A percentile compares a stretch with the other conserved stretches of the same genome.
Conservation (phyloP, 257 asterid species). For the Lavandula angustifolia region DNA sequence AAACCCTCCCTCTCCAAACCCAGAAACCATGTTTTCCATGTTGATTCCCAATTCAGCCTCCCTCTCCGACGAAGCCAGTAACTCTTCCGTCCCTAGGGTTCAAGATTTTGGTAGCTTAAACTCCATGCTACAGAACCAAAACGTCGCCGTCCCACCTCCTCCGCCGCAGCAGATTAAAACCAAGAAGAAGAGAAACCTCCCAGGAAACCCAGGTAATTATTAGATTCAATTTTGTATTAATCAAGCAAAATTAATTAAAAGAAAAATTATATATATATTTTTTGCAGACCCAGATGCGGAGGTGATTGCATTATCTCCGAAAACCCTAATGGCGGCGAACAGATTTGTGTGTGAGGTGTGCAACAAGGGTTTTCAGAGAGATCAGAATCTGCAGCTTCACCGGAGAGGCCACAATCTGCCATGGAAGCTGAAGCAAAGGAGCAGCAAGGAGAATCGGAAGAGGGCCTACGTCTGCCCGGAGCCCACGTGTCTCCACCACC, state of each 20-base stretch:
- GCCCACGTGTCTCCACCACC: slow-evolving; percentile 73
- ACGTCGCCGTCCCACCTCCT: slow-evolving; percentile 26
- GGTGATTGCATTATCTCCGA: slow-evolving; percentile 81
- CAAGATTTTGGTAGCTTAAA: slow-evolving; percentile 48
- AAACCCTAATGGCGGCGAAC: slow-evolving; percentile 70
- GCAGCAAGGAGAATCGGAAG: slow-evolving; percentile 57
- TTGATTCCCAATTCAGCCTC: slow-evolving; percentile 47
- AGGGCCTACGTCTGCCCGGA: slow-evolving; percentile 84
- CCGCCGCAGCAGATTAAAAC: slow-evolving; percentile 36
- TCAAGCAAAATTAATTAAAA: too few species aligned
- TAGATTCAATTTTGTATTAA: neutral
- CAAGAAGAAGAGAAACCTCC: slow-evolving; percentile 84
- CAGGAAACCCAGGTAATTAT: slow-evolving; percentile 77
- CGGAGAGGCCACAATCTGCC: slow-evolving; percentile 89
- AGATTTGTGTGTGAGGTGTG: slow-evolving; percentile 86
- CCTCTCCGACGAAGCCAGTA: slow-evolving; percentile 54
- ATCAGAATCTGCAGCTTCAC: slow-evolving; percentile 89
- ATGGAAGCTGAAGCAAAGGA: slow-evolving; percentile 85
- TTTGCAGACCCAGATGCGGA: slow-evolving; percentile 84
- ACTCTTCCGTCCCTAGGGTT: slow-evolving; percentile 52
- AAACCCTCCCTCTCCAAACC: neutral
- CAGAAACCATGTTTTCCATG: slow-evolving; percentile 48
- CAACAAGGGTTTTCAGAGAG: slow-evolving; percentile 92
- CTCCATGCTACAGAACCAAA: slow-evolving; percentile 40
- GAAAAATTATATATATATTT: neutral